These are phyloP conservation scores for Kitagawia praeruptora DNA, from an alignment of 129 eudicot genomes.

Conservation along the genomic window DNA sequence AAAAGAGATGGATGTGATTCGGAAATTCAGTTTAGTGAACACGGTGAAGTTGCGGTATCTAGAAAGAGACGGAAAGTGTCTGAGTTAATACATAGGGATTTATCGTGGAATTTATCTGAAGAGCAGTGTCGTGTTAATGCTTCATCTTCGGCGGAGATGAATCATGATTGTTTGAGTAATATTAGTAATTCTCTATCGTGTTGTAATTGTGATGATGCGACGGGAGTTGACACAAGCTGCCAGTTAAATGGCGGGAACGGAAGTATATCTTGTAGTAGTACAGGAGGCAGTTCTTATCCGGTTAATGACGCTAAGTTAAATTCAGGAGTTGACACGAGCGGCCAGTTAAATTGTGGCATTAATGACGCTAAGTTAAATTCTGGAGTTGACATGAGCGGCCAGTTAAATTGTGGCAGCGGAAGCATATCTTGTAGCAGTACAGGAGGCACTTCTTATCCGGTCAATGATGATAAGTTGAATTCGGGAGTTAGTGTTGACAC, in stretches of 20 bases:
- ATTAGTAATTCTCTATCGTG: slow-evolving; percentile 12
- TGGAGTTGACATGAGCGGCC: slow-evolving; percentile 31
- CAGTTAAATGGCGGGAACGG: slow-evolving; percentile 35
- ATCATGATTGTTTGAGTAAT: neutral
- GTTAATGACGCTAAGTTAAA: slow-evolving; percentile 2
- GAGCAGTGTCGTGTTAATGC: neutral
- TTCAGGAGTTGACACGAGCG: too few species aligned
- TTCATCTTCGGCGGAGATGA: slow-evolving; percentile 4
- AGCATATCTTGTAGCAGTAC: slow-evolving; percentile 13
- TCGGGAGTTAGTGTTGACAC: slow-evolving; percentile 25
- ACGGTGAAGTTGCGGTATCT: neutral
- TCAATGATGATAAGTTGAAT: slow-evolving; percentile 2
- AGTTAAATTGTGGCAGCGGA: slow-evolving; percentile 27
- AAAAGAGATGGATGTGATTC: neutral
- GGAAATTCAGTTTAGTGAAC: neutral
- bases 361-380: slow-evolving; percentile 9
- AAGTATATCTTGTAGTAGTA: slow-evolving; percentile 13
- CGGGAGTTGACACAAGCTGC: slow-evolving; percentile 29
- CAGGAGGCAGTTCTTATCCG: slow-evolving; percentile 18
- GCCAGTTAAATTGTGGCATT: too few species aligned
- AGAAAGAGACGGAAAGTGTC: slow-evolving; percentile 18
- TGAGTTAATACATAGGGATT: neutral
- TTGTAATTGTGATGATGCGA: slow-evolving; percentile 5
- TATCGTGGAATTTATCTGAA: neutral
- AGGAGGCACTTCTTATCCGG: slow-evolving; percentile 18